These are phyloP conservation scores for Ulota crispa DNA, from an alignment of 225 moss, liverwort and hornwort genomes.

Conservation along the genomic window DNA sequence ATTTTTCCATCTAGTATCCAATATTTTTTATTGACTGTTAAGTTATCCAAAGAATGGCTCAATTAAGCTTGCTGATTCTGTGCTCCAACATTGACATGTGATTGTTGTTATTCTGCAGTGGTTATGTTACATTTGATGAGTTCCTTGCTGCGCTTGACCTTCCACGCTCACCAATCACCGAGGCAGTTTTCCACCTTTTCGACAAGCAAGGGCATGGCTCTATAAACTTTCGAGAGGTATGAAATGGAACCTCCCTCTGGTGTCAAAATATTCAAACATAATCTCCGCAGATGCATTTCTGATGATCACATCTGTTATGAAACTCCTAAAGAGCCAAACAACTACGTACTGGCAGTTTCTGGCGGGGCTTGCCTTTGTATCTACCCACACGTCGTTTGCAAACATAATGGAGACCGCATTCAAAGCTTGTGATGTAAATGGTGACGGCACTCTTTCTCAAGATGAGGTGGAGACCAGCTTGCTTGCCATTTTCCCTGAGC, in stretches of 20 bases:
- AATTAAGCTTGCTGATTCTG: not conserved
- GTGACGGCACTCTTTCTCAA: slow-evolving; percentile 49
- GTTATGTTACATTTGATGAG: slow-evolving; percentile 46
- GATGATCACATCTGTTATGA: not conserved
- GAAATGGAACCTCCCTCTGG: not conserved
- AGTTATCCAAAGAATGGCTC: too few species aligned
- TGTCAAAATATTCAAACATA: not conserved
- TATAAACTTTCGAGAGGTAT: slow-evolving; percentile 68
- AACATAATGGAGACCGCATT: slow-evolving; percentile 57
- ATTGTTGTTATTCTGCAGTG: slow-evolving; percentile 39
- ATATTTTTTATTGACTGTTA: not conserved
- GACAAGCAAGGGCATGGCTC: slow-evolving; percentile 52
- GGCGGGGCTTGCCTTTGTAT: slow-evolving; percentile 66
- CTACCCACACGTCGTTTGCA: slow-evolving; percentile 57
- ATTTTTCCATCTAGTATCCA: not conserved
- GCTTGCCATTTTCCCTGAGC: slow-evolving; percentile 49
- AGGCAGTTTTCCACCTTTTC: slow-evolving; percentile 60
- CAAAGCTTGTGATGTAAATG: slow-evolving; percentile 60
- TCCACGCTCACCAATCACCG: slow-evolving; percentile 46
- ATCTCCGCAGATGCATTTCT: not conserved
- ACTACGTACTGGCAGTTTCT: slow-evolving; percentile 45
- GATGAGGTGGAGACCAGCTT: slow-evolving; percentile 61
- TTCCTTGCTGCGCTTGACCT: slow-evolving; percentile 54
- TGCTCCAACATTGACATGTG: slow-evolving; percentile 10
- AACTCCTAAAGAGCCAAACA: slow-evolving; percentile 6